phyloP scores from a whole-genome alignment of 106 monocot species.

The Iris macrosiphon region DNA sequence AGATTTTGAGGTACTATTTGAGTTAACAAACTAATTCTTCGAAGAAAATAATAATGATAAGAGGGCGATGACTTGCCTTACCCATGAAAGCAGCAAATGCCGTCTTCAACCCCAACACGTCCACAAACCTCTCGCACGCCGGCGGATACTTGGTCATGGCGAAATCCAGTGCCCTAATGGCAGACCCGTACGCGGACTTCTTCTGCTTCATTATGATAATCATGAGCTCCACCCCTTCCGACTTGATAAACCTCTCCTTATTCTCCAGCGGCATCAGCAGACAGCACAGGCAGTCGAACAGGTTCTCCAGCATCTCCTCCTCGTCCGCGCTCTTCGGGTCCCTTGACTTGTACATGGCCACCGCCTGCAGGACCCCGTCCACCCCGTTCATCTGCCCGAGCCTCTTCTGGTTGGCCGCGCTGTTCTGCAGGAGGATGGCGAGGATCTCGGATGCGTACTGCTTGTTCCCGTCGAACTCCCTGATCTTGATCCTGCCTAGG shows the following conservation, averaged over 20 bases:
- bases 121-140: slow-evolving; percentile 93
- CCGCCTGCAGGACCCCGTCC: slow-evolving; percentile 85
- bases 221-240: slow-evolving; percentile 89
- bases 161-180: slow-evolving; percentile 83
- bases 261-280: slow-evolving; percentile 92
- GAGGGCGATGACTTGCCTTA: slow-evolving; percentile 77
- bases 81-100: slow-evolving; percentile 99
- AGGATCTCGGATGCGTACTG: slow-evolving; percentile 84
- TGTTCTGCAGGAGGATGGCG: slow-evolving; percentile 85
- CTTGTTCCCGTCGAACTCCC: slow-evolving; percentile 94
- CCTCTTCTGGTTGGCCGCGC: slow-evolving; percentile 83
- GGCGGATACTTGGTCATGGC: slow-evolving; percentile 96
- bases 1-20: too few relatives aligned
- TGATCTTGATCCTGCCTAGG: slow-evolving; percentile 61
- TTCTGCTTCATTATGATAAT: slow-evolving; percentile 99
- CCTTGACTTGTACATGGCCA: slow-evolving; percentile 91
- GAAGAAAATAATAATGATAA: neutral
- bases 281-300: slow-evolving; percentile 94
- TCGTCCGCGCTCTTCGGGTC: slow-evolving; percentile 91
- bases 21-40: too few relatives aligned
- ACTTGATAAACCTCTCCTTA: slow-evolving; percentile 93
- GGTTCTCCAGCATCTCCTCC: slow-evolving; percentile 98
- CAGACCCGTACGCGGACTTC: slow-evolving; percentile 77
- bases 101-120: slow-evolving; percentile 95
- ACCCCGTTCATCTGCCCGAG: slow-evolving; percentile 97